A percentile compares a stretch with the other conserved stretches of the same genome.
Conservation (phyloP, 2,329 filamentous ascomycete genomes). For the Pseudogymnoascus sp. region DNA sequence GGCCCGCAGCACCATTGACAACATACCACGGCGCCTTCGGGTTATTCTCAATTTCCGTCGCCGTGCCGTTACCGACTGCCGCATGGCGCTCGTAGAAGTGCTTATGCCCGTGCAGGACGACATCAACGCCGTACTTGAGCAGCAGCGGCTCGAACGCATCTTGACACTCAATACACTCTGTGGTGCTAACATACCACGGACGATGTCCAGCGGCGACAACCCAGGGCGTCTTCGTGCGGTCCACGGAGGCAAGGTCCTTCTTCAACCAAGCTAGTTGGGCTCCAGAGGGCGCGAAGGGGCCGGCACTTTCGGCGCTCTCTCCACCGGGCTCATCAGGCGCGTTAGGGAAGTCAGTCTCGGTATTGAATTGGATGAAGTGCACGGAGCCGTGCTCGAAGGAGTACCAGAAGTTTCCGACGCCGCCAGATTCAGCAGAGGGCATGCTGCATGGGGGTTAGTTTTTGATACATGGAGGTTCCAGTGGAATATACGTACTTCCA, state of each 20-base stretch:
- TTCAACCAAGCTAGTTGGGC: slow-evolving; percentile 38
- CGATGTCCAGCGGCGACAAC: slow-evolving; percentile 41
- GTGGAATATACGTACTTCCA: slow-evolving; percentile 21
- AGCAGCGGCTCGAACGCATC: slow-evolving; percentile 38
- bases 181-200: slow-evolving; percentile 38
- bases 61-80: slow-evolving; percentile 5
- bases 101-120: slow-evolving; percentile 36
- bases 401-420: slow-evolving; percentile 44
- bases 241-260: slow-evolving; percentile 11
- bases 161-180: slow-evolving; percentile 32
- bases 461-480: slow-evolving; percentile 10
- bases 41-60: slow-evolving; percentile 17
- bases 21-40: slow-evolving; percentile 24
- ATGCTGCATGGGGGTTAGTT: slow-evolving; percentile 40
- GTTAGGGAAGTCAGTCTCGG: slow-evolving; percentile 45
- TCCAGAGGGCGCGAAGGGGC: slow-evolving; percentile 36
- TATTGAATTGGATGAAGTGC: slow-evolving; percentile 35
- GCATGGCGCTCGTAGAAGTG: slow-evolving; percentile 35
- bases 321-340: slow-evolving; percentile 35
- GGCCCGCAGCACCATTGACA: slow-evolving; percentile 25
- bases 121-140: slow-evolving; percentile 37
- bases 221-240: slow-evolving; percentile 40
- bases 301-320: slow-evolving; percentile 37
- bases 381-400: slow-evolving; percentile 40
- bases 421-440: slow-evolving; percentile 37